Base-by-base conservation (phyloP, 495 filamentous ascomycete genomes). In the Pyrenula aspistea region DNA sequence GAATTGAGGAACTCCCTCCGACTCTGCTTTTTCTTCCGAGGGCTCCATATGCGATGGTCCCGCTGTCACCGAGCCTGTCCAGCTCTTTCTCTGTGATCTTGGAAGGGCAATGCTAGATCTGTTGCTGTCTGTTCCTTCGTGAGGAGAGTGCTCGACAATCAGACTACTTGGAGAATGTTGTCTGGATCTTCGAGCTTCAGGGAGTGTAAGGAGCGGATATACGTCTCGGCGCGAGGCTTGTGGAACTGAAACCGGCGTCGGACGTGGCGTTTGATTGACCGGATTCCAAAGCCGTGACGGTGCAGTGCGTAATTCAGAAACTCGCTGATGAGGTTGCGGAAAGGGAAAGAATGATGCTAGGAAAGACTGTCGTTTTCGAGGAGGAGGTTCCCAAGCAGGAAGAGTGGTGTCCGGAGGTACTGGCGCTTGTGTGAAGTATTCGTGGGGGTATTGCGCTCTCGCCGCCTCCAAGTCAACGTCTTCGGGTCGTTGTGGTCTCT, bases 21-120 rank as follows among this genome's bases (percentile, higher is more conserved):
- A 68, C 71, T 77, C 65, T 11, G 63, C 73, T 69, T 71, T 80
- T 66, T 73, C 76, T 67, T 53, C 73, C 64, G 56, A 71, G 56
- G 57, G 70, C 69, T 49, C 60, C 22, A 62, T 56, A 2, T 65
- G 59, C 8, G 31, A 42, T 42, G 31, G 31, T 42, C 31, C 31
- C 15, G 31, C 31, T 42, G 31, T 42, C 31, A 11, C 50, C 20
- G 50, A 21, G 22, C 20, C 20, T 24, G 54, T 55, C 47, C 59
- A 60, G 56, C 72, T 75, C 53, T 69, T 68, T 56, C 74, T 68
- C 56, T 71, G 71, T 56, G 81, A 80, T 47, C 69, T 75, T 54
- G 87, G 87, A 52, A 91, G 72, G 50, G 77, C 84, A 59, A 88
- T 81, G 64, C 84, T 80, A 10, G 81, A 84, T 59, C 81, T 79